phyloP scores from a whole-genome alignment of 768 basidiomycete species.

The Termitomyces sp. region DNA sequence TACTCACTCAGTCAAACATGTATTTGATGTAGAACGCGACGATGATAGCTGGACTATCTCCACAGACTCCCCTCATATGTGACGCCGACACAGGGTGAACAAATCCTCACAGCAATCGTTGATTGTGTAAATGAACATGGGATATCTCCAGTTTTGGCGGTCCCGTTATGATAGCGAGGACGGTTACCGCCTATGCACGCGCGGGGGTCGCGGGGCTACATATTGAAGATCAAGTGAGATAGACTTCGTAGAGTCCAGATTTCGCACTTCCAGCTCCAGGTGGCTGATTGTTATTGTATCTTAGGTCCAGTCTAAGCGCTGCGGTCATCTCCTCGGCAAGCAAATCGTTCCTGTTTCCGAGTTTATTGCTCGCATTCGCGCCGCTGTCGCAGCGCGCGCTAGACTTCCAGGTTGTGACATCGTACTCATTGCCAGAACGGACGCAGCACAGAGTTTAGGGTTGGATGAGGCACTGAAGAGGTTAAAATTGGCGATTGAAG shows the following conservation, averaged over 20 bases:
- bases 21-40: slow-evolving; percentile 26
- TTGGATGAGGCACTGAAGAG: slow-evolving; percentile 46
- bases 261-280: too few relatives aligned
- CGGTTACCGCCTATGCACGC: slow-evolving; percentile 43
- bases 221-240: slow-evolving; percentile 49
- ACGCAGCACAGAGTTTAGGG: slow-evolving; percentile 45
- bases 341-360: slow-evolving; percentile 46
- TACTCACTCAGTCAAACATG: too few relatives aligned
- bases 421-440: slow-evolving; percentile 48
- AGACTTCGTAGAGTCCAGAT: background rate
- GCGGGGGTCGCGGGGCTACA: slow-evolving; percentile 49
- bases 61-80: slow-evolving; percentile 44
- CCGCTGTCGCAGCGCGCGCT: slow-evolving; percentile 44
- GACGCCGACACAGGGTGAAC: slow-evolving; percentile 51
- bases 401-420: slow-evolving; percentile 43
- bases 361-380: slow-evolving; percentile 47
- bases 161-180: slow-evolving; percentile 50
- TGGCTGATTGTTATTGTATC: background rate
- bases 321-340: slow-evolving; percentile 52
- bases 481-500: slow-evolving; percentile 38
- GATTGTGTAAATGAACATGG: background rate
- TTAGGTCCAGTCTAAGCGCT: slow-evolving; percentile 43
- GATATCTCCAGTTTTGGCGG: slow-evolving; percentile 38
- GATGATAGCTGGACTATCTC: slow-evolving; percentile 46
- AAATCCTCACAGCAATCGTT: too few relatives aligned